phyloP scores from a whole-genome alignment of 2,329 filamentous ascomycete species.

The Beauveria sp. region DNA sequence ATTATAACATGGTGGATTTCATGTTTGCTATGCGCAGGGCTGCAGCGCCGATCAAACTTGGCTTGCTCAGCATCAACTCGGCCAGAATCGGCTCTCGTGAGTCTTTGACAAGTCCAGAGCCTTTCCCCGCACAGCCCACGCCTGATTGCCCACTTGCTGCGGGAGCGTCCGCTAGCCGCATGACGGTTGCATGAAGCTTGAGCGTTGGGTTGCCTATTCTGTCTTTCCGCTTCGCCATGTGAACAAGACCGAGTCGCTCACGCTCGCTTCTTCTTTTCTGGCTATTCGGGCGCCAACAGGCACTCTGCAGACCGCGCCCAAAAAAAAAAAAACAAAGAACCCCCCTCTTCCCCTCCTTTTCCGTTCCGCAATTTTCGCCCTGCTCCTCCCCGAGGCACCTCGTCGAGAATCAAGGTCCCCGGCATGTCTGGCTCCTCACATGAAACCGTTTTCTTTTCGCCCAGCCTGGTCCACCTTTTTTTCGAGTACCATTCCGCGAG shows the following conservation, averaged over 20 bases:
- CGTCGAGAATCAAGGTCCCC: not conserved
- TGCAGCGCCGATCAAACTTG: not conserved
- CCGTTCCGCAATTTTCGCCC: not conserved
- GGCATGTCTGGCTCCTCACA: not conserved
- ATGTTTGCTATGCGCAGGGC: not conserved
- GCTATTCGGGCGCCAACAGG: not conserved
- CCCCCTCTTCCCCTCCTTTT: not conserved
- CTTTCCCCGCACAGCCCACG: slow-evolving; percentile 4
- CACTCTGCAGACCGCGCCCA: not conserved
- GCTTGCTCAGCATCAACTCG: not conserved
- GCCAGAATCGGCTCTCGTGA: slow-evolving; percentile 1
- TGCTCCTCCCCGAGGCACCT: too few relatives aligned
- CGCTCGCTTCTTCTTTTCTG: not conserved
- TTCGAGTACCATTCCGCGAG: slow-evolving; percentile 11
- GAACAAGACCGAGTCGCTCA: not conserved
- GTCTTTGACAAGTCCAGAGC: not conserved
- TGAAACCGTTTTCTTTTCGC: slow-evolving; percentile 1
- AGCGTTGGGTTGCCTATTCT: not conserved
- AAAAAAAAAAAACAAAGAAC: not conserved
- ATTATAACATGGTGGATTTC: not conserved
- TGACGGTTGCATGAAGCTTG: slow-evolving; percentile 4
- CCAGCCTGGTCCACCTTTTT: slow-evolving; percentile 5
- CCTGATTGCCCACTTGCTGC: slow-evolving; percentile 8
- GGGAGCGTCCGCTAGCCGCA: slow-evolving; percentile 8
- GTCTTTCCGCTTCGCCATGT: slow-evolving; percentile 1